Conservation (phyloP, 2,329 filamentous ascomycete species). For the Colletotrichum brevisporum region DNA sequence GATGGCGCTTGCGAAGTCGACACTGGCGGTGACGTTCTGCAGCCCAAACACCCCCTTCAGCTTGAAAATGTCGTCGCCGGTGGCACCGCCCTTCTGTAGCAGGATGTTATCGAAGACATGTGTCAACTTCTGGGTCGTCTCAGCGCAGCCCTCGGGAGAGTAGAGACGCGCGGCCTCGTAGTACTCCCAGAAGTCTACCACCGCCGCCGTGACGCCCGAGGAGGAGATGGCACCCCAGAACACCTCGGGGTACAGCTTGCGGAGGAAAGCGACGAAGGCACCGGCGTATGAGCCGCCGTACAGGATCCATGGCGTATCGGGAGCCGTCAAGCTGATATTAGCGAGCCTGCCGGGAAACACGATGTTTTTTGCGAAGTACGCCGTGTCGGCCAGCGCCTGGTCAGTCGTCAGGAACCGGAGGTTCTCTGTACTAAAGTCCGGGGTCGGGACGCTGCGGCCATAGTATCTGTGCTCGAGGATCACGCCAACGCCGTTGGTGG, state of each 20-base stretch:
- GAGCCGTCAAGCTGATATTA: slow-evolving; percentile 74
- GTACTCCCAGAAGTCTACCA: slow-evolving; percentile 82
- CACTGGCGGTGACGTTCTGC: slow-evolving; percentile 55
- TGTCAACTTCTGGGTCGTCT: slow-evolving; percentile 71
- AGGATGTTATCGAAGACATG: slow-evolving; percentile 67
- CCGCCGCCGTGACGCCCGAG: slow-evolving; percentile 83
- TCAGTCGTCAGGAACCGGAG: slow-evolving; percentile 87
- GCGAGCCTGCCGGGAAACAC: slow-evolving; percentile 77
- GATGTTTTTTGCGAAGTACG: slow-evolving; percentile 83
- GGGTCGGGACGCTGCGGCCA: slow-evolving; percentile 78
- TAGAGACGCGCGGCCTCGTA: slow-evolving; percentile 65
- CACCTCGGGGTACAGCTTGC: slow-evolving; percentile 81
- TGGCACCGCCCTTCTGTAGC: slow-evolving; percentile 48
- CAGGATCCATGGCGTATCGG: slow-evolving; percentile 78
- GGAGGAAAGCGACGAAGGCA: slow-evolving; percentile 81
- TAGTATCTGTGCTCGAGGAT: slow-evolving; percentile 93
- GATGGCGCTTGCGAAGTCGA: slow-evolving; percentile 65
- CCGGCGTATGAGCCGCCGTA: slow-evolving; percentile 91
- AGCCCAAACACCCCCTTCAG: slow-evolving; percentile 64
- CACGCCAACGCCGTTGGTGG: slow-evolving; percentile 81
- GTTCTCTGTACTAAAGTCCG: slow-evolving; percentile 76
- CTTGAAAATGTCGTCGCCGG: slow-evolving; percentile 46
- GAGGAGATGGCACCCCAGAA: slow-evolving; percentile 87
- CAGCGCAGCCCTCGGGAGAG: slow-evolving; percentile 72
- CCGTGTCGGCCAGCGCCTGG: slow-evolving; percentile 84